Evolutionary conservation across 2,329 filamentous ascomycete species (phyloP).

Genomic region (Paecilomyces fulvus): DNA sequence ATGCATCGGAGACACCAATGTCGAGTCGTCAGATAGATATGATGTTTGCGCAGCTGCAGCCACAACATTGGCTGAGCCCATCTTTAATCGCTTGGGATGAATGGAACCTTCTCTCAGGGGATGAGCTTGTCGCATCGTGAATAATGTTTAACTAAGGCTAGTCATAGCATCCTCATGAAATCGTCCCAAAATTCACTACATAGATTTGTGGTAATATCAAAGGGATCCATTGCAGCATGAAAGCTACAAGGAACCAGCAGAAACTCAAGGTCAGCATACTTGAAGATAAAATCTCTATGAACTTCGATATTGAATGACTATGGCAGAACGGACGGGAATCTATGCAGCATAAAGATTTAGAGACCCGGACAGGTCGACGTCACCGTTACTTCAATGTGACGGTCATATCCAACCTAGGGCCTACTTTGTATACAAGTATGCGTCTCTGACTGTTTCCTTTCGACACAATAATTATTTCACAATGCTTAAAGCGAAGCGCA

Average conservation of each 20-base stretch:
- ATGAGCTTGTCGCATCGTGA: neutral
- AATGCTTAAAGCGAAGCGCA: too few species aligned
- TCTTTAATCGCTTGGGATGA: constrained; percentile 21
- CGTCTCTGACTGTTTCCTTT: neutral
- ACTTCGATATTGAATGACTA: too few species aligned
- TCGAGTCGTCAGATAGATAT: constrained; percentile 9
- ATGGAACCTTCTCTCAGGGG: neutral
- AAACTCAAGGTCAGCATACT: too few species aligned
- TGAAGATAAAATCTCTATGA: too few species aligned
- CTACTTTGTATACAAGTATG: neutral
- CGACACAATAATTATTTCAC: neutral
- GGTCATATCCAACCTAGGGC: too few species aligned
- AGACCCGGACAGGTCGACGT: neutral
- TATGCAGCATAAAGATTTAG: neutral
- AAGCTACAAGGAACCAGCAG: too few species aligned
- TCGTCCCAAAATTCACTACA: too few species aligned
- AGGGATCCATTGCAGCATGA: too few species aligned
- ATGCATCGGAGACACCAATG: constrained; percentile 8
- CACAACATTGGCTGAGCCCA: constrained; percentile 26
- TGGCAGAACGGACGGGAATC: too few species aligned
- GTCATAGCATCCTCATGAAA: neutral
- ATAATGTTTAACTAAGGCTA: neutral
- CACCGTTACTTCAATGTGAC: too few species aligned
- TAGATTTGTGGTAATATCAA: too few species aligned
- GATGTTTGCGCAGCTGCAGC: constrained; percentile 19